Evolutionary conservation across 106 monocot genomes (phyloP), one percentile per base, ranked within the genome.

Genomic region (Chionographis japonica): DNA sequence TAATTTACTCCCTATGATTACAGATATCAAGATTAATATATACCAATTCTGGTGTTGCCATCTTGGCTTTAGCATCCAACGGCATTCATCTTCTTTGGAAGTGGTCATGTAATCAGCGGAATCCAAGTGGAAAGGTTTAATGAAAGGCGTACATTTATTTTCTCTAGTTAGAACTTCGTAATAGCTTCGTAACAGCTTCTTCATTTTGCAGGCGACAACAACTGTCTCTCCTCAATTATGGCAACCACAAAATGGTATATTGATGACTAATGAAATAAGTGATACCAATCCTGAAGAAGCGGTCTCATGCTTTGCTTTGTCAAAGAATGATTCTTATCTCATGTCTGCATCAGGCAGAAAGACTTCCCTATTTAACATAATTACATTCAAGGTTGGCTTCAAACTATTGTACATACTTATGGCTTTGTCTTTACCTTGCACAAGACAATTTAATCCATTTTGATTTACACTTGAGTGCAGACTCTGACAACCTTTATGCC

Each of bases 401-500:
- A 46, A 46, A 46, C 46, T 10, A 46, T 6, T 6, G 9, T 10
- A 46, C 9, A 6, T 46, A 46, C 46, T 6, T 46, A 6, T 46
- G 46, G 9, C 9, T 46, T 46, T 5, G 9, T 46, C 8, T 9
- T 20, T 11, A 4, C 36, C 36, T 36, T 13, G 15, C 7, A 6
- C 42, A 35, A 20, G 39, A 19, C 46, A 57, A 12, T 6, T n/a
- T 20, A 37, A 11, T 1, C 9, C 51, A 52, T 40, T 53, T 11
- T 39, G 12, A 64, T 15, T 52, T 70, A 42, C 35, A 8, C 56
- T 54, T 66, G 38, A 43, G 12, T 77, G 62, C 79, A 95, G 94
- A 85, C 87, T 8, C 88, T 95, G 88, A 91, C 85, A 63, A 95
- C 91, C 4, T 91, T 95, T 60, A 95, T 95, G 94, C 77, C 85